Conservation (phyloP, 495 filamentous ascomycete species). For the Margaritispora aquatica region DNA sequence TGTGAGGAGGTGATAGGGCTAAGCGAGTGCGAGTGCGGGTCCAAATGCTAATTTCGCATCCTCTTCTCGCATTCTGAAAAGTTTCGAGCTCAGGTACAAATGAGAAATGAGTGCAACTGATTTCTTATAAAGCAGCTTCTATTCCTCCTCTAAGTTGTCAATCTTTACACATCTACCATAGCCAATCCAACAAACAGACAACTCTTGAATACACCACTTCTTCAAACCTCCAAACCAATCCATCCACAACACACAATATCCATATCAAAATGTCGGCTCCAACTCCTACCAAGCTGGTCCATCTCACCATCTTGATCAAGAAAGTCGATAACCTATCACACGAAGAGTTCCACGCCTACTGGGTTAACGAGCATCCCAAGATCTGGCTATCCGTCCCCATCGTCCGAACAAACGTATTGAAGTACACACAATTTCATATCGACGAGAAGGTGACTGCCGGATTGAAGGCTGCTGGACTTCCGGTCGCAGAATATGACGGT, state of each 20-base stretch:
- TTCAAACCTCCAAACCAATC: neutral
- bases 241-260: neutral
- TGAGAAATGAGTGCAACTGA: too few relatives aligned
- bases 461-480: neutral
- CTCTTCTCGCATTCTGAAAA: neutral
- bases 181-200: too few relatives aligned
- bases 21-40: neutral
- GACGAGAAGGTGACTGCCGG: neutral
- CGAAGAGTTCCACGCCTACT: neutral
- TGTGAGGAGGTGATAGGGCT: neutral
- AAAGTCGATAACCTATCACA: neutral
- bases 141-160: too few relatives aligned
- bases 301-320: neutral
- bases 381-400: constrained; percentile 14
- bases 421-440: constrained; percentile 19
- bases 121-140: too few relatives aligned
- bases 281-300: neutral
- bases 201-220: too few relatives aligned
- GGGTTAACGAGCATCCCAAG: neutral
- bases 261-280: neutral
- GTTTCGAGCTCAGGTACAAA: too few relatives aligned
- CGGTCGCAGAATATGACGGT: neutral
- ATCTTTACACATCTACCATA: too few relatives aligned
- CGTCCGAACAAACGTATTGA: constrained; percentile 12
- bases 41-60: neutral